Conservation (phyloP, 208 protist genomes). For the Trypanosoma platydactyli region DNA sequence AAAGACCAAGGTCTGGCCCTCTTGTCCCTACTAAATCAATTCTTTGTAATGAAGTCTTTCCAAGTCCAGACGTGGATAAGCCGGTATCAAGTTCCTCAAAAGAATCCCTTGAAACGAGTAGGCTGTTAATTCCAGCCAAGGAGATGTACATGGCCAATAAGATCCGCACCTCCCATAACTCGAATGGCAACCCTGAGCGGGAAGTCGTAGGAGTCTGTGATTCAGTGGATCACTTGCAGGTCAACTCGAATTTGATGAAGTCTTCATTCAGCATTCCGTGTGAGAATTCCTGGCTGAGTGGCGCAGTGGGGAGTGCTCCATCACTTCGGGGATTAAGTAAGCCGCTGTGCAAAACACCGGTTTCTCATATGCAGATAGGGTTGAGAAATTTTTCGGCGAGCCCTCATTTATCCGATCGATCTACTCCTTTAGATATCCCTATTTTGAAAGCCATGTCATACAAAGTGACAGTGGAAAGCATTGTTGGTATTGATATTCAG, state of each 20-base stretch:
- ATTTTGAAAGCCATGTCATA: slow-evolving; percentile 31
- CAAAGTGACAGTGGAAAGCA: slow-evolving; percentile 34
- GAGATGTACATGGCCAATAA: slow-evolving; percentile 11
- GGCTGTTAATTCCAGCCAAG: neutral
- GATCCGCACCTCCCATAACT: neutral
- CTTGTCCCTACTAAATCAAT: too few species aligned
- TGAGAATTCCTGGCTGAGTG: too few species aligned
- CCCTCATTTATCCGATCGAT: neutral
- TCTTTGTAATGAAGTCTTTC: too few species aligned
- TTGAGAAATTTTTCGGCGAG: neutral
- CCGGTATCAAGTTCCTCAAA: neutral
- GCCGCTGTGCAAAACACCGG: neutral
- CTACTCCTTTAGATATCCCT: neutral
- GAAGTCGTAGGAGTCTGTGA: slow-evolving; percentile 19
- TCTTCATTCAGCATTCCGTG: slow-evolving; percentile 33
- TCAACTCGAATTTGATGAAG: slow-evolving; percentile 33
- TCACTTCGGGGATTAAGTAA: neutral
- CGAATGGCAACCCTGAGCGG: neutral
- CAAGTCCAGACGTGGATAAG: neutral
- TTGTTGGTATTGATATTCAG: slow-evolving; percentile 54
- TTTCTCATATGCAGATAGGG: neutral
- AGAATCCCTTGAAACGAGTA: too few species aligned
- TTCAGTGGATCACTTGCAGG: slow-evolving; percentile 28
- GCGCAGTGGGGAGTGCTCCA: too few species aligned
- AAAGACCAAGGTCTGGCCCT: too few species aligned